phyloP scores from a whole-genome alignment of 225 moss, liverwort and hornwort species.

The Pleurozium schreberi region DNA sequence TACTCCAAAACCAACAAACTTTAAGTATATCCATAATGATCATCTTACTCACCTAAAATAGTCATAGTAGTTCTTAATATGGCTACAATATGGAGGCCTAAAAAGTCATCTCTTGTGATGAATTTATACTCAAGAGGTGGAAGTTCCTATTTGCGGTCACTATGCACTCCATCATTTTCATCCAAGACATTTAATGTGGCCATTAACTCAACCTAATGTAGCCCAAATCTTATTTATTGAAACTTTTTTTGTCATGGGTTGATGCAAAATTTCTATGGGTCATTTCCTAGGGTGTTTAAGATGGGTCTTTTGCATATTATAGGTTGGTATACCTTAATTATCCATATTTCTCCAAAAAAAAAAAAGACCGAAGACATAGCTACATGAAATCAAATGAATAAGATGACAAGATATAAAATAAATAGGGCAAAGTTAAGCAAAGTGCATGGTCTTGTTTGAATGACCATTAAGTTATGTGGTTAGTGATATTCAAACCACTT shows the following conservation, averaged over 20 bases:
- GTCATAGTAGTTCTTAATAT: not conserved
- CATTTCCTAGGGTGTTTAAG: accelerated
- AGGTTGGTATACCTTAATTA: not conserved
- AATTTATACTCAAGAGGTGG: not conserved
- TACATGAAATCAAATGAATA: not conserved
- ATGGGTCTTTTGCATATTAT: too few relatives aligned
- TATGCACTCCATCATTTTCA: not conserved
- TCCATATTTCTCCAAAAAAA: not conserved
- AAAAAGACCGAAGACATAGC: not conserved
- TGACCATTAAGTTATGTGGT: not conserved
- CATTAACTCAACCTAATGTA: not conserved
- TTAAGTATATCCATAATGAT: not conserved
- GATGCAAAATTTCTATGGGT: not conserved
- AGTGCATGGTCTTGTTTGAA: not conserved
- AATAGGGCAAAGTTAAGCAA: too few relatives aligned
- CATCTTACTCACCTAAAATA: not conserved
- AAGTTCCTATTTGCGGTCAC: accelerated
- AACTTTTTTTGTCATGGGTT: not conserved
- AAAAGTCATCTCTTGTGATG: accelerated
- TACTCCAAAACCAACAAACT: not conserved
- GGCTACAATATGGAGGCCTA: not conserved
- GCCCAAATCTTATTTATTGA: not conserved
- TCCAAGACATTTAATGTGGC: not conserved
- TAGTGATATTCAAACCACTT: not conserved
- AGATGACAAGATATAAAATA: not conserved